A percentile compares a stretch with the other conserved stretches of the same genome.
These are phyloP conservation scores for Aspergillaceae sp. DNA, from an alignment of 2,329 filamentous ascomycete genomes.

Conservation along the genomic window DNA sequence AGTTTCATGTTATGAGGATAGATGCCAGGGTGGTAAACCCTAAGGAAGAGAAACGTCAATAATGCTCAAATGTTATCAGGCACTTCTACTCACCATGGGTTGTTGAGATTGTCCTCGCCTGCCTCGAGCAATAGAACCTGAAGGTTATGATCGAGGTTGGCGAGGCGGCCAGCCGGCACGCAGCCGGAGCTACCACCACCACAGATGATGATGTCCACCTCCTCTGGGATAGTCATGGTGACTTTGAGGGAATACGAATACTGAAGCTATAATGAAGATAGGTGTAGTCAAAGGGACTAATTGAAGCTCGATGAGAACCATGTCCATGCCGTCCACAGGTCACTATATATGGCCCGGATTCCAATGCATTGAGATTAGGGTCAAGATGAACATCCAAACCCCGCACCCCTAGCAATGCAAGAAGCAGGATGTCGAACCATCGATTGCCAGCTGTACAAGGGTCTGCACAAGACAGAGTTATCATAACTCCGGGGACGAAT, in stretches of 20 bases:
- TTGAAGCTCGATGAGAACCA: background rate
- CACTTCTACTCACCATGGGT: slow-evolving; percentile 48
- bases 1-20: slow-evolving; percentile 73
- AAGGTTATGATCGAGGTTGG: slow-evolving; percentile 66
- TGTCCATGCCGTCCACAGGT: background rate
- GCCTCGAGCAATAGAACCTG: slow-evolving; percentile 63
- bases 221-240: slow-evolving; percentile 59
- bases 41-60: slow-evolving; percentile 6
- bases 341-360: background rate
- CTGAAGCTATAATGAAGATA: too few relatives aligned
- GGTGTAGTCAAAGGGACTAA: too few relatives aligned
- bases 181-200: slow-evolving; percentile 58
- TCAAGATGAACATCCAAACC: background rate
- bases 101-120: slow-evolving; percentile 66
- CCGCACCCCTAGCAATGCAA: background rate
- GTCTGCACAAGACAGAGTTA: background rate
- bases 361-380: background rate
- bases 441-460: background rate
- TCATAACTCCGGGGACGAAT: background rate
- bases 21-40: slow-evolving; percentile 66
- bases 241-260: too few relatives aligned
- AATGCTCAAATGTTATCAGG: background rate
- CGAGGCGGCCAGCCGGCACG: slow-evolving; percentile 44
- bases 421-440: background rate
- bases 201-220: slow-evolving; percentile 73